Conservation (phyloP, 805 yeast species). For the Ogataea salicorniae region DNA sequence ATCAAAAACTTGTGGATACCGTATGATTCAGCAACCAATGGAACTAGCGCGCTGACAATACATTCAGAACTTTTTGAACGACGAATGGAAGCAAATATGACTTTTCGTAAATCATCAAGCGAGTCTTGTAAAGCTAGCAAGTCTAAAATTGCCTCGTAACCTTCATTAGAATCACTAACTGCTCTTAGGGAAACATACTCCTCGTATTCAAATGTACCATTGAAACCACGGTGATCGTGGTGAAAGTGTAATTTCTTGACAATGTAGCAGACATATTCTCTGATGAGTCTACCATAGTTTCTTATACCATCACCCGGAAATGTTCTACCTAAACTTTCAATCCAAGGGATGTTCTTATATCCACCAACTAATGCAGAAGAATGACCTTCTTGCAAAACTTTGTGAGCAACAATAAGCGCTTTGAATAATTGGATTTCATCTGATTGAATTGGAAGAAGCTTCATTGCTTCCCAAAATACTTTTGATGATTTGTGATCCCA, state of each 20-base stretch:
- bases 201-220: slow-evolving; percentile 93
- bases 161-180: slow-evolving; percentile 92
- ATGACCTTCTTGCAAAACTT: slow-evolving; percentile 98
- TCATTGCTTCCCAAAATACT: slow-evolving; percentile 81
- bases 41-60: slow-evolving; percentile 81
- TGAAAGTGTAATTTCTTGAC: slow-evolving; percentile 78
- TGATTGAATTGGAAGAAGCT: slow-evolving; percentile 69
- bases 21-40: slow-evolving; percentile 84
- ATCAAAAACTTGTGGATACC: slow-evolving; percentile 88
- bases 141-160: slow-evolving; percentile 83
- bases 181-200: slow-evolving; percentile 85
- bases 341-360: slow-evolving; percentile 70
- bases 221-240: slow-evolving; percentile 78
- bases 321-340: slow-evolving; percentile 63
- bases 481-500: slow-evolving; percentile 90
- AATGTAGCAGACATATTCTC: slow-evolving; percentile 68
- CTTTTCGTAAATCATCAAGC: slow-evolving; percentile 70
- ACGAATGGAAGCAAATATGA: slow-evolving; percentile 63
- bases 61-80: slow-evolving; percentile 62
- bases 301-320: slow-evolving; percentile 37
- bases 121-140: slow-evolving; percentile 81
- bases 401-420: slow-evolving; percentile 78
- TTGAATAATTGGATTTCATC: slow-evolving; percentile 85
- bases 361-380: slow-evolving; percentile 78
- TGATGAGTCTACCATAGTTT: slow-evolving; percentile 67